Evolutionary conservation across 2,329 filamentous ascomycete genomes (phyloP).

Genomic region (Aspergillus sp.): DNA sequence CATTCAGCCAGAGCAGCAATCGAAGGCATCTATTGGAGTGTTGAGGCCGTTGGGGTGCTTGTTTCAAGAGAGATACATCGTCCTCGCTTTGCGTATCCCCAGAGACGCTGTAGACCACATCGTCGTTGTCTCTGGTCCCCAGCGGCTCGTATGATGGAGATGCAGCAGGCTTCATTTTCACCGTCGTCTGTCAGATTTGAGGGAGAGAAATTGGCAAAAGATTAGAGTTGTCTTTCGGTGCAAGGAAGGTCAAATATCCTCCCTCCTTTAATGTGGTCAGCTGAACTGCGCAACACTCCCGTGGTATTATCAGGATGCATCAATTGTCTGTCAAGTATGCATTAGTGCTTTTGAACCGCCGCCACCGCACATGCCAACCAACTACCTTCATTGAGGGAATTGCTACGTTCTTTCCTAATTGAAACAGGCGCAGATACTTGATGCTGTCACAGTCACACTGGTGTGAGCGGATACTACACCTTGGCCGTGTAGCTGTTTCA

Average conservation of each 20-base stretch:
- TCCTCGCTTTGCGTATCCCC: neutral
- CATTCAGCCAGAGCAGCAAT: neutral
- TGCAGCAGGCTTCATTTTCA: neutral
- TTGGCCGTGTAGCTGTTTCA: no score
- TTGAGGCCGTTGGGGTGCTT: neutral
- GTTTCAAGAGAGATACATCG: neutral
- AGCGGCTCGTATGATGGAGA: neutral
- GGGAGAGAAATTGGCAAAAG: neutral
- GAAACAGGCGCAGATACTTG: neutral
- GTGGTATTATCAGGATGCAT: no score
- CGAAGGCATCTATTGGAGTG: neutral
- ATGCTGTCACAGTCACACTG: constrained; percentile 1
- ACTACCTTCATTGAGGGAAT: no score
- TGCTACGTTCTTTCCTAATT: no score
- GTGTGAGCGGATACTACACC: neutral
- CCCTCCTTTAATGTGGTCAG: no score
- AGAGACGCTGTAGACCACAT: neutral
- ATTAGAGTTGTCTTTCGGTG: neutral
- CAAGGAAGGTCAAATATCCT: neutral
- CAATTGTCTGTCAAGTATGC: no score
- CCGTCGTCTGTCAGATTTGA: neutral
- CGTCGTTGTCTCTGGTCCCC: neutral
- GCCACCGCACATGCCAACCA: no score
- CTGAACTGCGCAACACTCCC: no score
- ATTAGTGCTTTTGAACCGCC: no score